These are phyloP conservation scores for Lepiota subincarnata DNA, from an alignment of 768 basidiomycete species.

Conservation along the genomic window DNA sequence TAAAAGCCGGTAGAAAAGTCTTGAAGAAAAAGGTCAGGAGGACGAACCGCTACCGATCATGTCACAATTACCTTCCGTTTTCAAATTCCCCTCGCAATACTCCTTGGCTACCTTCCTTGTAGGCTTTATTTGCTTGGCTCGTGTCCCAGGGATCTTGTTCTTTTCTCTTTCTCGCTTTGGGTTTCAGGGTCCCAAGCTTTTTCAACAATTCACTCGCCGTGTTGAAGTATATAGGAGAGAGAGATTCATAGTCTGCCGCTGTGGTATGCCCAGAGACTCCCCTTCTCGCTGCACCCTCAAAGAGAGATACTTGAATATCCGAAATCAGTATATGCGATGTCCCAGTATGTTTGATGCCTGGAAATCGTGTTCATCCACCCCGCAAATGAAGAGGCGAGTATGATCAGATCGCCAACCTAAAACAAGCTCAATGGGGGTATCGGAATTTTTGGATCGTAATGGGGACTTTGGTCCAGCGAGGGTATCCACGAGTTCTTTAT, in stretches of 20 bases:
- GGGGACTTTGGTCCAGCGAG: slow-evolving; percentile 26
- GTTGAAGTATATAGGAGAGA: slow-evolving; percentile 45
- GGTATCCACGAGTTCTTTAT: slow-evolving; percentile 28
- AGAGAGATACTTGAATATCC: slow-evolving; percentile 21
- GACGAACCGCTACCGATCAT: background rate
- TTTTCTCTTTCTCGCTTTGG: slow-evolving; percentile 31
- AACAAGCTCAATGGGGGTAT: slow-evolving; percentile 33
- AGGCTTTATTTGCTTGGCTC: slow-evolving; percentile 40
- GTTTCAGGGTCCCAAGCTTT: slow-evolving; percentile 36
- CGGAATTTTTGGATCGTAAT: slow-evolving; percentile 20
- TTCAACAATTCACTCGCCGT: slow-evolving; percentile 25
- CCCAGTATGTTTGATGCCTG: slow-evolving; percentile 41
- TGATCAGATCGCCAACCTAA: slow-evolving; percentile 29
- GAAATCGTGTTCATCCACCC: background rate
- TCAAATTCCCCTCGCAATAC: slow-evolving; percentile 40
- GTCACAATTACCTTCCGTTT: slow-evolving; percentile 37
- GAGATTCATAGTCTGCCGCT: slow-evolving; percentile 33
- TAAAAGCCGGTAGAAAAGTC: slow-evolving; percentile 21
- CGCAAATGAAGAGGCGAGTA: background rate
- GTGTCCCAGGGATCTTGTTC: slow-evolving; percentile 26
- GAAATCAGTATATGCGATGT: slow-evolving; percentile 44
- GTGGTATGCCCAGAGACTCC: slow-evolving; percentile 10
- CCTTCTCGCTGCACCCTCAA: slow-evolving; percentile 14
- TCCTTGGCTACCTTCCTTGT: slow-evolving; percentile 18
- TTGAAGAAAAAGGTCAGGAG: slow-evolving; percentile 4